These are phyloP conservation scores for Nicotiana noctiflora DNA, from an alignment of 257 asterid species.

Conservation along the genomic window DNA sequence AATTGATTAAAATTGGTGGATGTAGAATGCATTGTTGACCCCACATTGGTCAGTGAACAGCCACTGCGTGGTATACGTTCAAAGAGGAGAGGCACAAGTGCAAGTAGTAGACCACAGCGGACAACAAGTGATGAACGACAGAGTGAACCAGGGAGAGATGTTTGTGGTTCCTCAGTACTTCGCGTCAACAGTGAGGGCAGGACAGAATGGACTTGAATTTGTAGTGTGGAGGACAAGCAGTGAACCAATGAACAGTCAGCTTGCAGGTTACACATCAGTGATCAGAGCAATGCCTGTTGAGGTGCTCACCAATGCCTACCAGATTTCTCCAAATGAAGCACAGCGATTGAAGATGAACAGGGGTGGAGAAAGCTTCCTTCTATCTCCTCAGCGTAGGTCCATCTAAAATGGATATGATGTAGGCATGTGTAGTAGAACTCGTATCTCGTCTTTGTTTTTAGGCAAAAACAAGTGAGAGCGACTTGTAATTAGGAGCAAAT, in stretches of 20 bases:
- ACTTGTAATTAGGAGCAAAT: constrained; percentile 9
- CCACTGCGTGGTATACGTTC: constrained; percentile 52
- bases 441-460: neutral
- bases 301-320: constrained; percentile 44
- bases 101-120: constrained; percentile 46
- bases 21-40: constrained; percentile 47
- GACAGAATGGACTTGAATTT: constrained; percentile 45
- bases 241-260: constrained; percentile 36
- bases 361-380: constrained; percentile 45
- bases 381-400: constrained; percentile 30
- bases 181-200: constrained; percentile 39
- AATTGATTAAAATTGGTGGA: neutral
- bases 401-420: neutral
- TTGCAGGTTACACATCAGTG: constrained; percentile 69
- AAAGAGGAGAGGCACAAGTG: constrained; percentile 53
- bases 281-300: constrained; percentile 60
- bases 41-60: constrained; percentile 50
- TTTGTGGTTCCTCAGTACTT: constrained; percentile 69
- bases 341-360: constrained; percentile 45
- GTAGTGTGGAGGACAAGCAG: constrained; percentile 57
- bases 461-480: neutral
- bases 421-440: neutral
- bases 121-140: constrained; percentile 43
- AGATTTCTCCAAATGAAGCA: constrained; percentile 50
- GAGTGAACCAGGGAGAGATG: constrained; percentile 52